These are phyloP conservation scores for Trichoderma citrinoviride DNA, from an alignment of 2,329 filamentous ascomycete genomes.

Conservation along the genomic window DNA sequence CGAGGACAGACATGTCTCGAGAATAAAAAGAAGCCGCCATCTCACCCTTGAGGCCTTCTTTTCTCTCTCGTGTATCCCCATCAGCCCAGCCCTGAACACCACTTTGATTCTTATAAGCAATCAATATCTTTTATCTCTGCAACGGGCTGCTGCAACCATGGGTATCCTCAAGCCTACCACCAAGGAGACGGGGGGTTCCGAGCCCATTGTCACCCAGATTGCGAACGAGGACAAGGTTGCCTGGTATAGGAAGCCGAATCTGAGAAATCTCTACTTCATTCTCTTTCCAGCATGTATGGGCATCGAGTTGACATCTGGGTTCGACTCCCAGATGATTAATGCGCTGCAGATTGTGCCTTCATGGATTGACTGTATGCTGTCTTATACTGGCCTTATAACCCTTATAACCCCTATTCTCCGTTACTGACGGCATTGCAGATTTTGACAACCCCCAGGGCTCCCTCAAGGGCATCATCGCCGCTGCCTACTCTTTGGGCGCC, in stretches of 20 bases:
- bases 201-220: not conserved
- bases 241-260: conserved; percentile 9
- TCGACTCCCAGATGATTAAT: conserved; percentile 11
- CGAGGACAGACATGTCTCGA: not conserved
- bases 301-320: conserved; percentile 4
- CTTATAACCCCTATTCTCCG: no score
- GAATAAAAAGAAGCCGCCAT: not conserved
- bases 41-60: not conserved
- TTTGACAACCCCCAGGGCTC: conserved; percentile 2
- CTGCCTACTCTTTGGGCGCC: conserved; percentile 3
- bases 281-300: conserved; percentile 12
- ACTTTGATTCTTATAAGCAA: not conserved
- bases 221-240: conserved; percentile 4
- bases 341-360: conserved; percentile 12
- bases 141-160: not conserved
- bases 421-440: not conserved
- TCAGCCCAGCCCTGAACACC: not conserved
- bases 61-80: not conserved
- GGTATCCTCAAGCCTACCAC: not conserved
- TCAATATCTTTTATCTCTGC: no score
- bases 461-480: not conserved
- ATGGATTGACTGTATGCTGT: not conserved
- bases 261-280: conserved; percentile 4
- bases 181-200: conserved; percentile 3
- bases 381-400: not conserved